These are phyloP conservation scores for Fusarium siculi DNA, from an alignment of 2,329 filamentous ascomycete species.

Conservation along the genomic window DNA sequence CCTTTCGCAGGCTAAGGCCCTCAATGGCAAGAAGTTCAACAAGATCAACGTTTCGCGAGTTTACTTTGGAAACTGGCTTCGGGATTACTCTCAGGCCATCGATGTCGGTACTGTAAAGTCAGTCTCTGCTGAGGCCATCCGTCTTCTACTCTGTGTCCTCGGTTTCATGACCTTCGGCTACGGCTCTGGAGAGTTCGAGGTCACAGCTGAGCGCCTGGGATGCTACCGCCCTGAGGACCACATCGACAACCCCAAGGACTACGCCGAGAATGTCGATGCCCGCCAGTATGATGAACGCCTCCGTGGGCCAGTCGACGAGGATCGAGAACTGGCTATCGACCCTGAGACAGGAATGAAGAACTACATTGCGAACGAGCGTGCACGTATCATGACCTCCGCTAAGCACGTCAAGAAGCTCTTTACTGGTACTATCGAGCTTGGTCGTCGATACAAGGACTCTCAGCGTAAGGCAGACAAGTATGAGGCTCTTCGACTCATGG, in stretches of 20 bases:
- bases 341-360: conserved; percentile 84
- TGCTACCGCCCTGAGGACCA: conserved; percentile 83
- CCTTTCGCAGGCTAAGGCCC: conserved; percentile 66
- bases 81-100: conserved; percentile 92
- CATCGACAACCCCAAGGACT: conserved; percentile 85
- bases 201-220: conserved; percentile 83
- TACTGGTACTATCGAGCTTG: conserved; percentile 79
- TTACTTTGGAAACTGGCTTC: conserved; percentile 97
- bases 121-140: conserved; percentile 90
- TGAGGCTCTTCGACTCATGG: conserved; percentile 86
- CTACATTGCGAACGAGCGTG: conserved; percentile 88
- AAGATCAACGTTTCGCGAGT: conserved; percentile 89
- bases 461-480: conserved; percentile 78
- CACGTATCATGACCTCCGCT: conserved; percentile 84
- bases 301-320: conserved; percentile 83
- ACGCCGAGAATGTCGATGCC: conserved; percentile 89
- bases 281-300: conserved; percentile 83
- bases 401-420: conserved; percentile 80
- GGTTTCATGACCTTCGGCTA: conserved; percentile 91
- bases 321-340: conserved; percentile 82
- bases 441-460: conserved; percentile 71
- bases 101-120: conserved; percentile 93
- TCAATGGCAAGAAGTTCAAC: conserved; percentile 80
- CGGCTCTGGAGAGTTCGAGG: conserved; percentile 85
- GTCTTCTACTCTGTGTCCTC: conserved; percentile 87